Base-by-base conservation (phyloP, 169 alveolate genomes). In the Perkinsus olseni region DNA sequence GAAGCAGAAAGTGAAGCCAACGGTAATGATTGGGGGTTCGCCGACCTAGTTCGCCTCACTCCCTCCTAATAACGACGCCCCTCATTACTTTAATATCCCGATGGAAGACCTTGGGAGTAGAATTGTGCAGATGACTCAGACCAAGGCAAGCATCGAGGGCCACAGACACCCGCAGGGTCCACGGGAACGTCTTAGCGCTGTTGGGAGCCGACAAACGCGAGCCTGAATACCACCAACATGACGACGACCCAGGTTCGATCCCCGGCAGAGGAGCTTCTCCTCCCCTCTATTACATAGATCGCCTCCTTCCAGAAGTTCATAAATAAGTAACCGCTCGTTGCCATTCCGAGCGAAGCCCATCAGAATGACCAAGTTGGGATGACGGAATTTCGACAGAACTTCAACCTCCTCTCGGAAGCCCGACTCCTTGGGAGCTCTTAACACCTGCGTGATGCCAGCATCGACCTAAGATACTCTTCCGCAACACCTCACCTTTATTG, bases 261-360 rank as follows among this genome's bases (percentile, higher is more conserved):
- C 82, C 82, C 82, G 82, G 31, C 31, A 3, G 17, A 24, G 82
- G 11, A 3, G 11, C 31, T 28, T 62, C n/a, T n/a, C n/a, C n/a
- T n/a, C n/a, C n/a, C n/a, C n/a, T n/a, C 17, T 39, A 38, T 38
- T 24, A 39, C 74, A 36, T 38, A 91, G 38, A 38, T 38, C 92
- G 1, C 50, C 92, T 0, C 74, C 74, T 31, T 91, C 92, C 51
- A 91, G 74, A 0, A 91, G 74, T 38, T 91, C 92, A 34, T 37
- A 92, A 74, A 93, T 92, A 24, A 93, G 91, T 39, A 91, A 91
- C 36, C 95, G 92, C 40, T 93, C 92, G 39, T 62, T 82, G 17
- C 93, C 93, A 8, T 38, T 91, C 28, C 95, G 82, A 37, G 95
- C 95, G 51, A 93, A 93, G 82, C 95, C 95, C 95, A 93, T 91